Base-by-base conservation (phyloP, 2,329 filamentous ascomycete genomes). In the Clarireedia hainanense region DNA sequence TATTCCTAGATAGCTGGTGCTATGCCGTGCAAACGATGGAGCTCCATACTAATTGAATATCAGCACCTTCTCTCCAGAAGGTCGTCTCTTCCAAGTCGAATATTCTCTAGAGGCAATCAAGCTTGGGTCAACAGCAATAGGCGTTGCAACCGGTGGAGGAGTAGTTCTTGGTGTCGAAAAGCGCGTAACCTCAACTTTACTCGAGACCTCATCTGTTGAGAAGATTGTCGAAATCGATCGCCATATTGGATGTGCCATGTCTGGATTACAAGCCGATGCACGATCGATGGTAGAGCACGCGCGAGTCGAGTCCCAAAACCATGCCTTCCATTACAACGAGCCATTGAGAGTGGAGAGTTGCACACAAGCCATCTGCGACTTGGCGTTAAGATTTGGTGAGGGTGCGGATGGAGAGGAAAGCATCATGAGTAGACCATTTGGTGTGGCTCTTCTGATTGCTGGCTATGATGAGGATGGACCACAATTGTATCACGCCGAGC, bases 41-140 rank as follows among this genome's bases (percentile, higher is more conserved):
- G 55, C 57, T 64, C 47, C 36, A 50, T 50, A 45, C 50, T 55
- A 50, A 55, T 24, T 37, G 37, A 61, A 63, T 17, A 57, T 58
- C 72, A 95, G 89, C 83, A 99, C 94, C 82, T 99, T 99, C 84
- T 99, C 94, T 68, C 94, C 94, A 60, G 94, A 99, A 83, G 94
- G 94, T 70, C 94, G 94, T 76, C 89, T 99, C 74, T 99, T 99
- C 83, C 94, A 99, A 80, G 94, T 99, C 79, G 94, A 99, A 87
- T 99, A 99, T 84, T 97, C 94, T 58, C 88, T 99, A 74, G 94
- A 99, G 80, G 94, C 94, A 75, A 99, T 99, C 84, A 99, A 99
- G 80, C 89, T 97, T 65, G 94, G 94, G 66, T 95, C 89, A 68
- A 99, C 94, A 66, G 94, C 94, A 70, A 99, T 99, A 76, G 94